These are phyloP conservation scores for Mycena metata DNA, from an alignment of 768 basidiomycete species.

Conservation along the genomic window DNA sequence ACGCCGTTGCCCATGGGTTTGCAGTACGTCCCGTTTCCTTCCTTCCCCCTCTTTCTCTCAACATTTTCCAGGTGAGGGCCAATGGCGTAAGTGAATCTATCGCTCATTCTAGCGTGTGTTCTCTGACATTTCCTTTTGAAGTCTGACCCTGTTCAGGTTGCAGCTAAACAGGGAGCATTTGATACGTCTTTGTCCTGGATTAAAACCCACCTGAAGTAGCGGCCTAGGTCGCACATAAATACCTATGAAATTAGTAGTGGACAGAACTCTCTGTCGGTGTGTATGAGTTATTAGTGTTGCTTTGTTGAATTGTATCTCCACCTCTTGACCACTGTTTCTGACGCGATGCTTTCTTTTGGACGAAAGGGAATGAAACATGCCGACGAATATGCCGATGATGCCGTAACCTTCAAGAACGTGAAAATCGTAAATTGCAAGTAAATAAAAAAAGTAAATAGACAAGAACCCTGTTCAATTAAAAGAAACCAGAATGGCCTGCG, in stretches of 20 bases:
- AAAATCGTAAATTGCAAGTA: not conserved
- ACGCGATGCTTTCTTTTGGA: no score
- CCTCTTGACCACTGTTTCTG: no score
- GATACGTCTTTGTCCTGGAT: conserved; percentile 33
- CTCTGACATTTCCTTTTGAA: not conserved
- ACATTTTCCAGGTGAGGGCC: conserved; percentile 22
- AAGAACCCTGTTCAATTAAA: conserved; percentile 42
- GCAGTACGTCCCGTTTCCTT: conserved; percentile 19
- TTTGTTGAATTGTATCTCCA: no score
- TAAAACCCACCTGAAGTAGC: conserved; percentile 31
- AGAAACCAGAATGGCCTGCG: conserved; percentile 60
- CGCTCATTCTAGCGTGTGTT: not conserved
- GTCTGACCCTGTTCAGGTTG: conserved; percentile 37
- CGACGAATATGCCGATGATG: no score
- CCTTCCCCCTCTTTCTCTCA: not conserved
- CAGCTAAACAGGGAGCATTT: conserved; percentile 37
- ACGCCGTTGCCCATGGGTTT: conserved; percentile 36
- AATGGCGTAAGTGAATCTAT: conserved; percentile 26
- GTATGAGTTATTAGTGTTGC: no score
- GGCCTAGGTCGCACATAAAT: no score
- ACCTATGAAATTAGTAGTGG: not conserved
- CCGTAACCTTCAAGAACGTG: no score
- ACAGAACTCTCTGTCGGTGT: no score
- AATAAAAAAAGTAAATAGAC: not conserved
- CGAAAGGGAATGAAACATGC: no score